Percentiles rank a stretch among this genome's conserved stretches.
These are phyloP conservation scores for Lasiodiplodia theobromae DNA, from an alignment of 2,329 filamentous ascomycete genomes.

Conservation along the genomic window DNA sequence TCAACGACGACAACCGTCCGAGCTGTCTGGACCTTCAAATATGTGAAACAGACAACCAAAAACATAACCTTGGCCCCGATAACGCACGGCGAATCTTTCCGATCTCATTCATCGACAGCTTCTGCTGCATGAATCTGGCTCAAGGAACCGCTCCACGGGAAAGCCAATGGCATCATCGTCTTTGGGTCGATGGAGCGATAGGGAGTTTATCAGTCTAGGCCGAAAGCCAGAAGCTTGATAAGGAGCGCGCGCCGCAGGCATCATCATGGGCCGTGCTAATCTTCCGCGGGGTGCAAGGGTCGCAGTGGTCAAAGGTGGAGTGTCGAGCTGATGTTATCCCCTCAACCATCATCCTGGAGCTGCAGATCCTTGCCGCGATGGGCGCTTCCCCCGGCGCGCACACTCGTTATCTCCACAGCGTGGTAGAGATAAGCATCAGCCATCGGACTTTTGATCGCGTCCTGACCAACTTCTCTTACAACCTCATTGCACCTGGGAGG, in stretches of 20 bases:
- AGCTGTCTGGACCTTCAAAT: neutral
- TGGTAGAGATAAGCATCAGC: slow-evolving; percentile 18
- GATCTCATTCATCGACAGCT: too few relatives aligned
- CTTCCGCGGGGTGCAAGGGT: slow-evolving; percentile 16
- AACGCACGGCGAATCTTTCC: neutral
- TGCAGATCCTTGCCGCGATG: slow-evolving; percentile 6
- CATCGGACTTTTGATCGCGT: slow-evolving; percentile 3
- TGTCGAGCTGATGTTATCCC: slow-evolving; percentile 6
- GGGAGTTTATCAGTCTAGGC: neutral
- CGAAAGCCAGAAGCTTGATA: slow-evolving; percentile 22
- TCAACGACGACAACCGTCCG: neutral
- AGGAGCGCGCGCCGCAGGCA: neutral
- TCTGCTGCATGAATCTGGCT: too few relatives aligned
- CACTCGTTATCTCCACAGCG: slow-evolving; percentile 5
- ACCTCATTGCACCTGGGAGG: neutral
- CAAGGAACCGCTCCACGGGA: neutral
- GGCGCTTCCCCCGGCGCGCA: neutral
- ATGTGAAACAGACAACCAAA: neutral
- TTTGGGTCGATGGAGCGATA: neutral
- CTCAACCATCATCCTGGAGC: neutral
- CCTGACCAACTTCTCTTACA: slow-evolving; percentile 26
- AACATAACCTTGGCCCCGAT: neutral
- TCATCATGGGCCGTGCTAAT: neutral
- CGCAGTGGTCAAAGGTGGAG: slow-evolving; percentile 6
- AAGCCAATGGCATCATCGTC: neutral